phyloP scores from a whole-genome alignment of 2,329 filamentous ascomycete species.

The Pochonia chlamydosporia region DNA sequence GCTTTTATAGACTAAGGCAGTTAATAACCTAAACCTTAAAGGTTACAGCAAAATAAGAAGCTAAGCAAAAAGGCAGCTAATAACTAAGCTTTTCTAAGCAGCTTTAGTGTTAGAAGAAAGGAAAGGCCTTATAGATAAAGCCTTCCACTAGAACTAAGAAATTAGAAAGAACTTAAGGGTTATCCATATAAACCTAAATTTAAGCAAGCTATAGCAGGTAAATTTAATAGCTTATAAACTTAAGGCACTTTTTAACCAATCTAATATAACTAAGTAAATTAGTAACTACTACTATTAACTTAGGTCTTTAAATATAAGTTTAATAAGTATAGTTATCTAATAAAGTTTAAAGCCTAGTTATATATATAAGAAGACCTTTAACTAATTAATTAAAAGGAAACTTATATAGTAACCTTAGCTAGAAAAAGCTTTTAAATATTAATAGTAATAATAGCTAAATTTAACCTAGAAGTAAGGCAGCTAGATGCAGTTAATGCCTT shows the following conservation, averaged over 20 bases:
- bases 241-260: constrained; percentile 1
- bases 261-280: not conserved
- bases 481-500: constrained; percentile 1
- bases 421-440: constrained; percentile 3
- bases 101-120: too few relatives aligned
- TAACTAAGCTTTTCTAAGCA: too few relatives aligned
- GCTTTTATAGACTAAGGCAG: not conserved
- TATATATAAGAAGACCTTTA: constrained; percentile 1
- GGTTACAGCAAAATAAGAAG: too few relatives aligned
- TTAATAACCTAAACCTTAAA: too few relatives aligned
- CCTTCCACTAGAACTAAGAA: not conserved
- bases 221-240: not conserved
- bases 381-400: too few relatives aligned
- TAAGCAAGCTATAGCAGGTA: not conserved
- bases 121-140: not conserved
- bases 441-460: not conserved
- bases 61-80: too few relatives aligned
- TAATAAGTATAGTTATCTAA: constrained; percentile 5
- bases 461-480: constrained; percentile 2
- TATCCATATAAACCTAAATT: not conserved
- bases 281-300: not conserved
- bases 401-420: constrained; percentile 4
- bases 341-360: constrained; percentile 1
- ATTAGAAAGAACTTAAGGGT: not conserved
- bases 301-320: constrained; percentile 8